Percentiles rank a stretch among this genome's conserved stretches.
phyloP scores from a whole-genome alignment of 768 basidiomycete species.

The Tephrocybe sp. region DNA sequence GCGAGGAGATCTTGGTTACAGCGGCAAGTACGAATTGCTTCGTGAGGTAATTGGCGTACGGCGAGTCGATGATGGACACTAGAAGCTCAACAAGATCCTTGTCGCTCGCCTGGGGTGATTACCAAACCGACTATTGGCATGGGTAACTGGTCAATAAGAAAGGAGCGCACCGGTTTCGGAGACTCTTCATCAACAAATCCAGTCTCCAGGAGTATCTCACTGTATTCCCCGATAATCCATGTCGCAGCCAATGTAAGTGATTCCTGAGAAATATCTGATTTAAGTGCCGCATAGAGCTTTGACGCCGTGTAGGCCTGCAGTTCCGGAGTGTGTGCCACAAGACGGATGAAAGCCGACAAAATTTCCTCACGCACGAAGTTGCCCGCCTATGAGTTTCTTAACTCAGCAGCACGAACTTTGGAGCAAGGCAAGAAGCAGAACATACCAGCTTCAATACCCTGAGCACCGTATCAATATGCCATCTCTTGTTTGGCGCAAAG shows the following conservation, averaged over 20 bases:
- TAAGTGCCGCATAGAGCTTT: constrained; percentile 84
- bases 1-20: constrained; percentile 86
- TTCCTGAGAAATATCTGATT: constrained; percentile 93
- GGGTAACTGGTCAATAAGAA: too few species aligned
- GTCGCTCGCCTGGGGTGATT: constrained; percentile 60
- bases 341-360: constrained; percentile 89
- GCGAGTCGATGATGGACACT: constrained; percentile 85
- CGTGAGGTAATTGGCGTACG: constrained; percentile 88
- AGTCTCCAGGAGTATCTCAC: constrained; percentile 85
- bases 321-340: constrained; percentile 96
- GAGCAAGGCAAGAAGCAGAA: constrained; percentile 16
- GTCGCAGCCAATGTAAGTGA: constrained; percentile 90
- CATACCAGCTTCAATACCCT: constrained; percentile 87
- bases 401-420: neutral
- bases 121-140: neutral
- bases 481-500: constrained; percentile 96
- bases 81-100: constrained; percentile 85
- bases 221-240: constrained; percentile 97
- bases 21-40: constrained; percentile 92
- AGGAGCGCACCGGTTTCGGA: constrained; percentile 54
- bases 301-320: constrained; percentile 94
- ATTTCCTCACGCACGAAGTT: constrained; percentile 98
- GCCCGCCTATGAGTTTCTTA: constrained; percentile 66
- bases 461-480: constrained; percentile 98
- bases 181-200: constrained; percentile 78